Base-by-base conservation (phyloP, 1,139 yeast species). In the Nakaseomyces sp. region DNA sequence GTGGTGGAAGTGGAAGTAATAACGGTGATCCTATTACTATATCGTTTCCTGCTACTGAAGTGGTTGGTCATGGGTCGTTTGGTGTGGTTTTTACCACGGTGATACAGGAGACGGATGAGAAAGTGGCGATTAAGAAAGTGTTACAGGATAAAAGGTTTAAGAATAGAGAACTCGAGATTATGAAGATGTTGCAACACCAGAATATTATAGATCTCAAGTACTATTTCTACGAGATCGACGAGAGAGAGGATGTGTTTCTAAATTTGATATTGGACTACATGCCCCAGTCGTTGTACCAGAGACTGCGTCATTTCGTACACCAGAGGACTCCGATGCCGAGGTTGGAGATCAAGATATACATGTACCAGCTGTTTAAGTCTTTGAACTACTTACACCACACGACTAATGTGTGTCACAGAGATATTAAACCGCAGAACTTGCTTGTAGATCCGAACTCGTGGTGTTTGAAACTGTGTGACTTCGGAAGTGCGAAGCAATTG, bases 61-160 rank as follows among this genome's bases (percentile, higher is more conserved):
- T 89, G 73, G 95, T 89, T 43, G 98, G 98, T 15, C 95, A 87
- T 65, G 98, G 98, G 13, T 88, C 97, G 17, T 91, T 91, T 69
- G 98, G 98, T 4, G 91, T 88, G 28, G 98, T 91, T 24, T 88
- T 87, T 62, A 94, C 87, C 57, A 87, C 96, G 8, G 81, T 77
- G 49, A 72, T 91, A 39, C 65, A 77, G 52, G 91, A 94, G 20
- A 72, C 84, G 30, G 80, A 84, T 49, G 86, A 81, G 58, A 67
- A 73, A 30, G 95, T 93, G 20, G 99, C 98, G 46, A 87, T 93
- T 64, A 91, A 91, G 66, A 75, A 95, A 51, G 98, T 91, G 9
- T 72, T 91, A 28, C 98, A 93, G 64, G 99, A 91, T 66, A 85
- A 83, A 63, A 71, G 98, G 44, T 93, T 89, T 73, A 93, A 93